Base-by-base conservation (phyloP, 2,329 filamentous ascomycete genomes). In the Fusarium coffeatum region DNA sequence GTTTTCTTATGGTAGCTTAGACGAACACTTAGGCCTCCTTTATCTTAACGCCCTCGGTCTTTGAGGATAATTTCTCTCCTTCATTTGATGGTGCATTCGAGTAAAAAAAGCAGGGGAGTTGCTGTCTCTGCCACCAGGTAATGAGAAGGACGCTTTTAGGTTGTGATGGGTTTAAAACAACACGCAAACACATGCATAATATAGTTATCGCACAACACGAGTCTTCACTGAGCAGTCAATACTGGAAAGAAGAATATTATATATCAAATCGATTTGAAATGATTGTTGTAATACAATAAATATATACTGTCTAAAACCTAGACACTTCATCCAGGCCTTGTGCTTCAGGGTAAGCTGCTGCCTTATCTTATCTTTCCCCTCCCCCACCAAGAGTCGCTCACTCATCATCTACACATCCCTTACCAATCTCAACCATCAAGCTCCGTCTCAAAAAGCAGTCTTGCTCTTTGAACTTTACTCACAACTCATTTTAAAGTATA, bases 321-420 rank as follows among this genome's bases (percentile, higher is more conserved):
- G 23, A 27, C 8, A 27, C 25, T 27, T 27, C 25, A 10, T 27
- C 8, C 25, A 13, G 1, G 11, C 28, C 28, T 7, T 28, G 28
- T 11, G 2, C 32, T 68, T 1, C 6, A 70, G 67, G 67, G 67
- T 70, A 69, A 9, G 3, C 0, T 0, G 6, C 1, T 2, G 5
- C 25, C 37, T 71, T 71, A 71, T 71, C 68, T 71, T 69, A 71
- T 71, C 68, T 37, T n/a, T 40, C 41, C 53, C 43, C 43, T 47
- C 47, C 48, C 54, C 54, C 61, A 58, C 62, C 49, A 49, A 50
- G 9, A 13, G 25, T 41, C 55, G 43, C 68, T 71, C 68, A 66
- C 57, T 69, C 68, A 72, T 69, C 55, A 67, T 51, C 55, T 66
- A 67, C 65, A 59, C 47, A 58, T 55, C 45, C 53, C 57, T 71